Evolutionary conservation across 2,329 filamentous ascomycete species (phyloP).

Genomic region (Nannizziopsis barbatae): DNA sequence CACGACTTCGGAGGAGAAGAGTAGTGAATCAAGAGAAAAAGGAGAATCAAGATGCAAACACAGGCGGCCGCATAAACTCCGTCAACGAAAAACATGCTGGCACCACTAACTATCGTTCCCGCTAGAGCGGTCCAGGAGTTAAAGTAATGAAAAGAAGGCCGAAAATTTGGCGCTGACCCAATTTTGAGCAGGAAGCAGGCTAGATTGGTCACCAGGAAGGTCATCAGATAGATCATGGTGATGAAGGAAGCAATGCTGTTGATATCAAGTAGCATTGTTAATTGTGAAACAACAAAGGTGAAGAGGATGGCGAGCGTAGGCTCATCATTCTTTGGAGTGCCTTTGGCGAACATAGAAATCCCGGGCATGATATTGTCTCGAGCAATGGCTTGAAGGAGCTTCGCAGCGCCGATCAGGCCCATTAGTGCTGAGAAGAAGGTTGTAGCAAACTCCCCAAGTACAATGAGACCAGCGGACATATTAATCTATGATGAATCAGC

Average conservation of each 20-base stretch:
- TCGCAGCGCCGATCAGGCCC: slow-evolving; percentile 75
- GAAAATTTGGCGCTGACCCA: slow-evolving; percentile 77
- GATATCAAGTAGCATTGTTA: slow-evolving; percentile 70
- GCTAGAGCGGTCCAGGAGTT: slow-evolving; percentile 69
- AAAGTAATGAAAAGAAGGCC: slow-evolving; percentile 81
- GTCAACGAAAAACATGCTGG: slow-evolving; percentile 84
- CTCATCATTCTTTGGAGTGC: slow-evolving; percentile 60
- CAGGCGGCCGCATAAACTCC: slow-evolving; percentile 67
- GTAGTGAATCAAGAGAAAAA: slow-evolving; percentile 79
- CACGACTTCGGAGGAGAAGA: slow-evolving; percentile 74
- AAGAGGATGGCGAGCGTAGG: slow-evolving; percentile 65
- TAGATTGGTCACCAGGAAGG: slow-evolving; percentile 77
- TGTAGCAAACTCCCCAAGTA: slow-evolving; percentile 72
- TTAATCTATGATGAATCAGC: slow-evolving; percentile 44
- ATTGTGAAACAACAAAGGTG: slow-evolving; percentile 63
- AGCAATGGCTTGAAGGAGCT: slow-evolving; percentile 71
- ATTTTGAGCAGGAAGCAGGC: slow-evolving; percentile 81
- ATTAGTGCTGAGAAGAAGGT: slow-evolving; percentile 78
- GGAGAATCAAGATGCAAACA: slow-evolving; percentile 58
- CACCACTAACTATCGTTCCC: slow-evolving; percentile 63
- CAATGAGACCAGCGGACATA: slow-evolving; percentile 59
- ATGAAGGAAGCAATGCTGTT: slow-evolving; percentile 84
- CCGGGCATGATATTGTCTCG: slow-evolving; percentile 70
- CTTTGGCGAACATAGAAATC: slow-evolving; percentile 60
- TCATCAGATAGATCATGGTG: slow-evolving; percentile 88